Conservation (phyloP, 2,329 filamentous ascomycete genomes). For the Plenodomus lindquistii region DNA sequence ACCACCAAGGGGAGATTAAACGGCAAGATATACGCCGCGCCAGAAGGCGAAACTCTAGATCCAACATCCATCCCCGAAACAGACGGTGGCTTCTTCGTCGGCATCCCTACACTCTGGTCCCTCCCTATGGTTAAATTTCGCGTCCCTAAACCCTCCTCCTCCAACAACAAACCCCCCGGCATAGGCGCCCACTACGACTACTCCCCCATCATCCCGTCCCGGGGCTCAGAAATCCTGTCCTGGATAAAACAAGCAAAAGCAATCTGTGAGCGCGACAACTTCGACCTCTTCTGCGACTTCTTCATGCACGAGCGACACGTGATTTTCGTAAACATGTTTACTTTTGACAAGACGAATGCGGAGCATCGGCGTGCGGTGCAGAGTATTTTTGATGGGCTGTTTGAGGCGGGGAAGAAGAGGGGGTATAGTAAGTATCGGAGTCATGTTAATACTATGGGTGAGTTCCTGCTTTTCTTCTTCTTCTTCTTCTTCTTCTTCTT, state of each 20-base stretch:
- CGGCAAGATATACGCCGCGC: conserved; percentile 46
- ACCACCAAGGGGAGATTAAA: conserved; percentile 46
- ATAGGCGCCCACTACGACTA: conserved; percentile 41
- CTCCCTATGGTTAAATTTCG: conserved; percentile 39
- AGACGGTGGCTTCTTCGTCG: conserved; percentile 38
- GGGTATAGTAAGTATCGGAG: conserved; percentile 38
- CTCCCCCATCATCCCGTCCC: conserved; percentile 35
- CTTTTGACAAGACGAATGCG: conserved; percentile 51
- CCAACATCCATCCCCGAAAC: conserved; percentile 37
- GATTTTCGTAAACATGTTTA: conserved; percentile 55
- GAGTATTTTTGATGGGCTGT: conserved; percentile 31
- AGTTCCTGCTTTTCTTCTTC: conserved; percentile 2
- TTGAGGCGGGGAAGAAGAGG: conserved; percentile 31
- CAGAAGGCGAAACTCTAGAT: conserved; percentile 46
- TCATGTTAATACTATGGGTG: conserved; percentile 39
- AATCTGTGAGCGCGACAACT: conserved; percentile 49
- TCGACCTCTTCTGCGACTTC: conserved; percentile 54
- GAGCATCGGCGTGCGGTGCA: conserved; percentile 44
- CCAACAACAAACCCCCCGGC: conserved; percentile 16
- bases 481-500: not conserved
- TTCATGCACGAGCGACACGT: conserved; percentile 55
- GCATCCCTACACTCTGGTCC: conserved; percentile 36
- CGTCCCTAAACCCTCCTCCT: conserved; percentile 20
- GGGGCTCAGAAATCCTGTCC: conserved; percentile 46
- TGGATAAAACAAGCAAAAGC: conserved; percentile 50